Conservation (phyloP, 2,329 filamentous ascomycete species). For the Thielaviopsis euricoi region DNA sequence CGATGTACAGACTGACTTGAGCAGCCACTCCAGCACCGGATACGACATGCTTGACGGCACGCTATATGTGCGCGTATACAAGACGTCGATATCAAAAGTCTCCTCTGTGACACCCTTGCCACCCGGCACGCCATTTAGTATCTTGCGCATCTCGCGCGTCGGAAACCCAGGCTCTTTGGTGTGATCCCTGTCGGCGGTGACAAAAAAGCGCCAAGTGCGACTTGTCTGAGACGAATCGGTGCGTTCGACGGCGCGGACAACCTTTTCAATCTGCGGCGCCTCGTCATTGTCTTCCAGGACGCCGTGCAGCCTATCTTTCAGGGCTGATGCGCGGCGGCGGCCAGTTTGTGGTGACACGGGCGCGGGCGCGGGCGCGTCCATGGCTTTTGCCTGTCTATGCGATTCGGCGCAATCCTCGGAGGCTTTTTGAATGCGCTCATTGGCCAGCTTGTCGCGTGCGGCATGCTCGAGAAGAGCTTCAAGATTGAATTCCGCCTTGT, state of each 20-base stretch:
- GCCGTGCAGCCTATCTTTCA: slow-evolving; percentile 4
- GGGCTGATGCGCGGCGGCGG: not conserved
- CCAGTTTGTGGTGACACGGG: not conserved
- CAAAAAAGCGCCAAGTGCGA: not conserved
- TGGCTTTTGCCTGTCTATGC: slow-evolving; percentile 20
- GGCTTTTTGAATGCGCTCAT: not conserved
- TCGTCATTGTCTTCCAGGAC: slow-evolving; percentile 26
- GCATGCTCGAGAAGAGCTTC: not conserved
- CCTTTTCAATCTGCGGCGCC: slow-evolving; percentile 11
- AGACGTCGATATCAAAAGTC: not conserved
- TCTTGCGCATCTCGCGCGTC: not conserved
- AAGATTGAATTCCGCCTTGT: not conserved
- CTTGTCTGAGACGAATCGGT: slow-evolving; percentile 24
- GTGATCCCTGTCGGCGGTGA: not conserved
- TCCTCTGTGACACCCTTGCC: not conserved
- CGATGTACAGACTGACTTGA: slow-evolving; percentile 34
- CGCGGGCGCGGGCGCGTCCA: not conserved
- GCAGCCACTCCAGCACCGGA: slow-evolving; percentile 49
- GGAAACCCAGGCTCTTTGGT: not conserved
- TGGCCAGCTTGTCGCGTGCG: not conserved
- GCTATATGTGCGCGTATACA: not conserved
- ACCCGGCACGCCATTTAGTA: not conserved
- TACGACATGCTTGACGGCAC: slow-evolving; percentile 31
- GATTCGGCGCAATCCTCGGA: slow-evolving; percentile 22
- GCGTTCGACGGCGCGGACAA: slow-evolving; percentile 32